Percentiles rank a stretch among this genome's conserved stretches.
Conservation (phyloP, 2,329 filamentous ascomycete genomes). For the Beauveria sp. region DNA sequence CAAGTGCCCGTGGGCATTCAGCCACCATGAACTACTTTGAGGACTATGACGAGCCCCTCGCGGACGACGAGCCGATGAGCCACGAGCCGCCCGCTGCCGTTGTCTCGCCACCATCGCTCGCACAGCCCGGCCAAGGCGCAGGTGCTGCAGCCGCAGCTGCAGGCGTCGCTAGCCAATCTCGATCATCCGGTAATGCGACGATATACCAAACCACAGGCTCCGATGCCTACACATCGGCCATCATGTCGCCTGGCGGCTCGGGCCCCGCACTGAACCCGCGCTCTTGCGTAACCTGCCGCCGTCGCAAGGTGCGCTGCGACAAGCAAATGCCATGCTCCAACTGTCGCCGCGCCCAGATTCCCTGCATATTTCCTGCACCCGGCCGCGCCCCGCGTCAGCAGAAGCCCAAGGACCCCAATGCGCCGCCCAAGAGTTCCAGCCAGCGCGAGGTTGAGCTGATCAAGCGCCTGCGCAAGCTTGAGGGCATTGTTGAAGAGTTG, state of each 20-base stretch:
- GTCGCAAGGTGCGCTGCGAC: constrained; percentile 68
- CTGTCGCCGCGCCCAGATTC: constrained; percentile 61
- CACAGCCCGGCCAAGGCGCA: not conserved
- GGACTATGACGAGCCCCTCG: constrained; percentile 3
- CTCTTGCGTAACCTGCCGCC: constrained; percentile 43
- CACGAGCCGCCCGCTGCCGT: not conserved
- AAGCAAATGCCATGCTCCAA: constrained; percentile 72
- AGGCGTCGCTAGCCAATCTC: constrained; percentile 13
- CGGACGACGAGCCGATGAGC: not conserved
- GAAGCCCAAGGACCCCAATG: constrained; percentile 57
- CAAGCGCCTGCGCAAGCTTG: constrained; percentile 63
- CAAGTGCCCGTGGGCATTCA: constrained; percentile 2
- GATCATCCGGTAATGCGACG: constrained; percentile 27
- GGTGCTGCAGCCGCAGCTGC: not conserved
- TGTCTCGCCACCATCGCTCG: constrained; percentile 1
- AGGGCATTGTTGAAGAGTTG: constrained; percentile 66
- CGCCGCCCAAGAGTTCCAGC: constrained; percentile 49
- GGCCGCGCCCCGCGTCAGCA: constrained; percentile 63
- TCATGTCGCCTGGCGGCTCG: constrained; percentile 25
- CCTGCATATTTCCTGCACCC: constrained; percentile 68
- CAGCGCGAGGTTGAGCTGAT: constrained; percentile 62
- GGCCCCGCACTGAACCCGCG: constrained; percentile 36
- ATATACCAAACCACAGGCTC: constrained; percentile 33
- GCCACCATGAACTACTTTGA: constrained; percentile 11
- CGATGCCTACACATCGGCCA: constrained; percentile 29